These are phyloP conservation scores for Ascoidea asiatica DNA, from an alignment of 805 yeast species.

Conservation along the genomic window DNA sequence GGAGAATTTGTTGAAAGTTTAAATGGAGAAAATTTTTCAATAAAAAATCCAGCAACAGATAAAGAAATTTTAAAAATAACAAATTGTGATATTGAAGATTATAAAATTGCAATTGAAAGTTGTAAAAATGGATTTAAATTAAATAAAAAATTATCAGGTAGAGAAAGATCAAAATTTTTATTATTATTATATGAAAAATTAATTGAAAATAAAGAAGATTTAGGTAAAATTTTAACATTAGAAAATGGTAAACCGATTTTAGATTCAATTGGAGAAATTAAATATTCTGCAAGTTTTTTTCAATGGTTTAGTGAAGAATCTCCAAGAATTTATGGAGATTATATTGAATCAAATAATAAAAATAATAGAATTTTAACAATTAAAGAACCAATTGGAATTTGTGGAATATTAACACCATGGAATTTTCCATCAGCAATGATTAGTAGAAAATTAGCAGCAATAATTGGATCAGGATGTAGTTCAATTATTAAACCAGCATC, in stretches of 20 bases:
- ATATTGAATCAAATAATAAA: conserved; percentile 38
- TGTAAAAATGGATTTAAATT: conserved; percentile 39
- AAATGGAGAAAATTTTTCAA: conserved; percentile 37
- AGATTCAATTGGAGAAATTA: conserved; percentile 59
- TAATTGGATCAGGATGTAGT: conserved; percentile 74
- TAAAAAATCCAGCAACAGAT: conserved; percentile 66
- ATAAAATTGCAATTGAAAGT: conserved; percentile 37
- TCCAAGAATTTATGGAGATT: conserved; percentile 53
- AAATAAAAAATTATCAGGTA: conserved; percentile 39
- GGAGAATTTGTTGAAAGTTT: conserved; percentile 54
- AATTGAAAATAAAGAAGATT: conserved; percentile 45
- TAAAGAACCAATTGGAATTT: conserved; percentile 68
- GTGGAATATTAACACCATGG: conserved; percentile 76
- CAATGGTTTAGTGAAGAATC: conserved; percentile 80
- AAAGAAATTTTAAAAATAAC: conserved; percentile 36
- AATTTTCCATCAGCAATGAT: conserved; percentile 76
- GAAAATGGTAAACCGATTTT: conserved; percentile 68
- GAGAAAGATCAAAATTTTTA: conserved; percentile 41
- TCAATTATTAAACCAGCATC: conserved; percentile 65
- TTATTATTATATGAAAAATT: conserved; percentile 37
- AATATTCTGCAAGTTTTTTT: conserved; percentile 55
- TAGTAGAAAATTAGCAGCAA: conserved; percentile 62
- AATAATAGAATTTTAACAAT: conserved; percentile 39
- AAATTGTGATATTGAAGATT: conserved; percentile 34
- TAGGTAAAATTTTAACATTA: conserved; percentile 47